Base-by-base conservation (phyloP, 2,329 filamentous ascomycete genomes). In the Fusarium nodosum region DNA sequence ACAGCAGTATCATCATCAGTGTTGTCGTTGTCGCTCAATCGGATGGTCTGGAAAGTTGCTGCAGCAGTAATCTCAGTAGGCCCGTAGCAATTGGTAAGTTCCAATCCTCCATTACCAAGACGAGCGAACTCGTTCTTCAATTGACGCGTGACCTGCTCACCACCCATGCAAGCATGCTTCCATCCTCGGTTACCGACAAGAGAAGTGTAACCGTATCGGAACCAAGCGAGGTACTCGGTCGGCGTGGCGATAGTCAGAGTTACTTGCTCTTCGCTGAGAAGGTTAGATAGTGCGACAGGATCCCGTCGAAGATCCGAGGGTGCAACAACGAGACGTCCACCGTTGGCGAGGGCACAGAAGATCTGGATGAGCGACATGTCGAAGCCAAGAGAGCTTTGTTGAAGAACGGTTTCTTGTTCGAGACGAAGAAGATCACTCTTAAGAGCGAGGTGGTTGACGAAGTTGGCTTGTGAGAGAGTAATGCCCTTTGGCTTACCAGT, bases 71-170 rank as follows among this genome's bases (percentile, higher is more conserved):
- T 36, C 48, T 79, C 78, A 1, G 77, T 75, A 3, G 78, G 77
- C 2, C 78, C 77, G 36, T 80, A 80, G 4, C 56, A 67, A 44
- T 78, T 54, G 26, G 38, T 56, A 8, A 60, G 24, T 8, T 52
- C 7, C 13, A 60, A 13, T 5, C 34, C 5, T 4, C 20, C 3
- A 3, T 46, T 45, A 1, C 28, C 41, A 22, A 66, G 55, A 0
- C 18, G 48, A 7, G n/a, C 13, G 22, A 66, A 66, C 5, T 36
- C 59, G 1, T n/a, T 13, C 3, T 28, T 46, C 20, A 72, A 36
- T 5, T 54, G 56, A 15, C 44, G 41, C 18, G 55, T 60, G n/a
- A 68, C 58, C 6, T 30, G 33, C 31, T 73, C 71, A 33, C 72
- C 72, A 53, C 61, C 66, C 15, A 50, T 52, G 7, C 46, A 51